phyloP scores from a whole-genome alignment of 306 rosid genomes.

The Vachellia pachyceras region DNA sequence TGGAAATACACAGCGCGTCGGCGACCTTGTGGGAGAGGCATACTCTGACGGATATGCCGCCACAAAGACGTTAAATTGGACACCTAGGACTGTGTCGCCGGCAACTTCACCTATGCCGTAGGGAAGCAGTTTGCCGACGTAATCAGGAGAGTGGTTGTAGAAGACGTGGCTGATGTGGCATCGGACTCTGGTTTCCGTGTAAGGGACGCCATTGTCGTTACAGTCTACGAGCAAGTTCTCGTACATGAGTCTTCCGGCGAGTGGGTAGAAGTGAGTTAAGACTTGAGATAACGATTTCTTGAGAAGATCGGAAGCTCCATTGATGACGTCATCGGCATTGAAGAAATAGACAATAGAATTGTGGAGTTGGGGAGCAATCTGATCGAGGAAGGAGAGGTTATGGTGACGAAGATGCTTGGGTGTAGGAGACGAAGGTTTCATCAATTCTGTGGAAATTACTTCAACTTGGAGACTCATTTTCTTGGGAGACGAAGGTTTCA shows the following conservation, averaged over 20 bases:
- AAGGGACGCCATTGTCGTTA: conserved; percentile 49
- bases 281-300: conserved; percentile 52
- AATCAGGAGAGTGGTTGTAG: conserved; percentile 22
- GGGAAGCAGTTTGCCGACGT: conserved; percentile 46
- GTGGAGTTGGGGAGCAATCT: conserved; percentile 32
- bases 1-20: conserved; percentile 38
- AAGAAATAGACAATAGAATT: conserved; percentile 31
- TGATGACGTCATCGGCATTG: not conserved
- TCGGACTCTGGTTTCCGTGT: conserved; percentile 40
- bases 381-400: conserved; percentile 51
- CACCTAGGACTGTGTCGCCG: conserved; percentile 31
- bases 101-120: conserved; percentile 33
- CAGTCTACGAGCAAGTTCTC: conserved; percentile 34
- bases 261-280: conserved; percentile 42
- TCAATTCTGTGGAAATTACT: conserved; percentile 23
- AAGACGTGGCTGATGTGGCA: conserved; percentile 38
- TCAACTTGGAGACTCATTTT: conserved; percentile 6
- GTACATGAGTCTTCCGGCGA: conserved; percentile 46
- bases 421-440: conserved; percentile 41
- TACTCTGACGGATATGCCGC: conserved; percentile 43
- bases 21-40: conserved; percentile 57
- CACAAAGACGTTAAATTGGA: conserved; percentile 47
- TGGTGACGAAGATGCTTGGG: conserved; percentile 36
- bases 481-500: not conserved
- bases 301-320: conserved; percentile 19